A percentile compares a stretch with the other conserved stretches of the same genome.
These are phyloP conservation scores for Monilinia polystroma DNA, from an alignment of 2,329 filamentous ascomycete species.

Conservation along the genomic window DNA sequence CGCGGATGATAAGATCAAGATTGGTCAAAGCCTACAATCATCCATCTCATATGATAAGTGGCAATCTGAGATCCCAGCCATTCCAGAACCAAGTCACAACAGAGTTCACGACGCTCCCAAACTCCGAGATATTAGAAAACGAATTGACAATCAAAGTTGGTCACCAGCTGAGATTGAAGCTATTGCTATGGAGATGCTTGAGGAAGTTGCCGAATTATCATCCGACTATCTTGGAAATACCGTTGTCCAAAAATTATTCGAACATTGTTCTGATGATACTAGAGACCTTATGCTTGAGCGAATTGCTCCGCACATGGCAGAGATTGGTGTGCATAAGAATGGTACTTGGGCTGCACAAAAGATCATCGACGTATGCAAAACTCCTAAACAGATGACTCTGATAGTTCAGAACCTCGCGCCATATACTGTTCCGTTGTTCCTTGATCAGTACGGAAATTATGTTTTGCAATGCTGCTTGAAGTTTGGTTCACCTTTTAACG, in stretches of 20 bases:
- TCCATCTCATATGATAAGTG: constrained; percentile 74
- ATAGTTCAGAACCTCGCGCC: constrained; percentile 82
- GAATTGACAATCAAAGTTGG: constrained; percentile 92
- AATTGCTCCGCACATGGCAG: constrained; percentile 87
- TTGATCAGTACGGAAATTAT: constrained; percentile 98
- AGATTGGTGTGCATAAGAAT: constrained; percentile 98
- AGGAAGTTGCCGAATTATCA: constrained; percentile 90
- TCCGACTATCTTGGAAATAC: constrained; percentile 98
- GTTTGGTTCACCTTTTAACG: constrained; percentile 83
- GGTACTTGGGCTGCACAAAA: constrained; percentile 99
- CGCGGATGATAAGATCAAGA: constrained; percentile 72
- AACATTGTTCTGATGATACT: constrained; percentile 86
- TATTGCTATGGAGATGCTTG: constrained; percentile 90
- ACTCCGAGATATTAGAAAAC: constrained; percentile 92
- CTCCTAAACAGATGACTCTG: constrained; percentile 74
- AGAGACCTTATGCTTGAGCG: constrained; percentile 88
- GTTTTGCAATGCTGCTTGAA: constrained; percentile 95
- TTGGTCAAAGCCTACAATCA: constrained; percentile 70
- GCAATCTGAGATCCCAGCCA: constrained; percentile 80
- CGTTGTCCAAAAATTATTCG: constrained; percentile 98
- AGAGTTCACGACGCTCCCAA: constrained; percentile 91
- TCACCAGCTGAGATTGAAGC: constrained; percentile 85
- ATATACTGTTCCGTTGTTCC: constrained; percentile 86
- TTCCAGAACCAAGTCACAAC: constrained; percentile 84
- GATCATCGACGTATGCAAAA: constrained; percentile 95